These are phyloP conservation scores for Ogataea nonfermentans DNA, from an alignment of 805 yeast genomes.

Conservation along the genomic window DNA sequence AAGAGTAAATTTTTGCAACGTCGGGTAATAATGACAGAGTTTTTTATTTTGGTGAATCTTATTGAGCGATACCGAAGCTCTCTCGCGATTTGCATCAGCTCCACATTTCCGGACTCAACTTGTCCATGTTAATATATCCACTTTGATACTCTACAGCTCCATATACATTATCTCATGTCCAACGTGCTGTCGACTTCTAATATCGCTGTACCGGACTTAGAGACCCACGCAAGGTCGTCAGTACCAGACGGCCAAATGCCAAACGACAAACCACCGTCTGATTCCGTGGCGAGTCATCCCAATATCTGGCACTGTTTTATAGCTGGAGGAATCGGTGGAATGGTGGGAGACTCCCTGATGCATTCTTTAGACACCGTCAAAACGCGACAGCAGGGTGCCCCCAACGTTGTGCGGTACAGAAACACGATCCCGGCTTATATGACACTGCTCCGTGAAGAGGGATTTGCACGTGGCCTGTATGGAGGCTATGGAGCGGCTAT, in stretches of 20 bases:
- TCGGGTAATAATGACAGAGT: constrained; percentile 1
- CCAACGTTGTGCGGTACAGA: constrained; percentile 60
- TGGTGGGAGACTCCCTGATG: constrained; percentile 89
- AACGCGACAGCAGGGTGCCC: constrained; percentile 96
- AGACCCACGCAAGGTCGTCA: constrained; percentile 4
- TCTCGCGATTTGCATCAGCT: not conserved
- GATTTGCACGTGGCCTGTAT: constrained; percentile 78
- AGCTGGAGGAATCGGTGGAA: constrained; percentile 96
- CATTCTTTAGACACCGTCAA: constrained; percentile 96
- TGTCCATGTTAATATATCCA: constrained; percentile 2
- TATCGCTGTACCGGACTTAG: constrained; percentile 16
- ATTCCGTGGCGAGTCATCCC: constrained; percentile 25
- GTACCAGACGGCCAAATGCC: not conserved
- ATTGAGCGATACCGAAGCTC: not conserved
- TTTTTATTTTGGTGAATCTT: constrained; percentile 2
- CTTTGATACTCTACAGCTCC: not conserved
- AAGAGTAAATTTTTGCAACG: constrained; percentile 6
- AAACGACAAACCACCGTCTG: constrained; percentile 3
- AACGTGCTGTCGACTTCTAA: constrained; percentile 17
- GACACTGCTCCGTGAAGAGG: constrained; percentile 82
- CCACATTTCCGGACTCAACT: not conserved
- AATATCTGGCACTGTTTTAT: constrained; percentile 61
- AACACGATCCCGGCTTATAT: constrained; percentile 73
- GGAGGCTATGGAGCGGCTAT: constrained; percentile 93
- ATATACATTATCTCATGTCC: constrained; percentile 5